Conservation (phyloP, 2,329 filamentous ascomycete genomes). For the Lecanicillium sp. region DNA sequence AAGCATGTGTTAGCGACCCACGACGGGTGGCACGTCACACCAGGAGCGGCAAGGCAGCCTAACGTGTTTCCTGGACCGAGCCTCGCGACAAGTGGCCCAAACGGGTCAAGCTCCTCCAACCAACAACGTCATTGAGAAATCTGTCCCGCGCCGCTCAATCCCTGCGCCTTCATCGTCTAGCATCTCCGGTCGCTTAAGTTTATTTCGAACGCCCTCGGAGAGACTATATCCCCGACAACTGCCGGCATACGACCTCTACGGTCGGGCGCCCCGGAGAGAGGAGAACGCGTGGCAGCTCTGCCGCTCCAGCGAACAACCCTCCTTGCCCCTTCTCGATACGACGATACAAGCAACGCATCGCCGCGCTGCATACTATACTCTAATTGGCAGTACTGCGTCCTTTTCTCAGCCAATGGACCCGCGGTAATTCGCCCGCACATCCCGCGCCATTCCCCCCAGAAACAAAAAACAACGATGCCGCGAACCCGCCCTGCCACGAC, state of each 20-base stretch:
- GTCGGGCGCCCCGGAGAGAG: neutral
- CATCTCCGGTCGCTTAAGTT: no score
- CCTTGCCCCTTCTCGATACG: neutral
- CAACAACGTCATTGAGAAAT: slow-evolving; percentile 4
- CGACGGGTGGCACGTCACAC: no score
- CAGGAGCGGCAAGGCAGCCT: no score
- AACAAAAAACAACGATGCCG: slow-evolving; percentile 44
- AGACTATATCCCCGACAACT: neutral
- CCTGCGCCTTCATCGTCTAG: no score
- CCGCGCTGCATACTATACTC: no score
- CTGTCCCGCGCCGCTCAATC: no score
- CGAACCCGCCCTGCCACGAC: slow-evolving; percentile 64
- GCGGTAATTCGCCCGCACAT: slow-evolving; percentile 1
- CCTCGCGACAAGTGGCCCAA: slow-evolving; percentile 9
- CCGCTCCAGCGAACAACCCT: no score
- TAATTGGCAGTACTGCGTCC: no score
- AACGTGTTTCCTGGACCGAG: no score
- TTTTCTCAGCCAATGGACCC: slow-evolving; percentile 7
- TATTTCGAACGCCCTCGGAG: no score
- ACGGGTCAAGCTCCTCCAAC: slow-evolving; percentile 5
- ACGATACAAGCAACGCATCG: neutral
- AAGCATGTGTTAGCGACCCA: neutral
- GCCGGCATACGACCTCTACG: neutral
- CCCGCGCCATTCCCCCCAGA: neutral
- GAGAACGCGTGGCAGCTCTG: neutral